Evolutionary conservation across 305 asterid species (phyloP).

Genomic region (Fraxinus sp.): DNA sequence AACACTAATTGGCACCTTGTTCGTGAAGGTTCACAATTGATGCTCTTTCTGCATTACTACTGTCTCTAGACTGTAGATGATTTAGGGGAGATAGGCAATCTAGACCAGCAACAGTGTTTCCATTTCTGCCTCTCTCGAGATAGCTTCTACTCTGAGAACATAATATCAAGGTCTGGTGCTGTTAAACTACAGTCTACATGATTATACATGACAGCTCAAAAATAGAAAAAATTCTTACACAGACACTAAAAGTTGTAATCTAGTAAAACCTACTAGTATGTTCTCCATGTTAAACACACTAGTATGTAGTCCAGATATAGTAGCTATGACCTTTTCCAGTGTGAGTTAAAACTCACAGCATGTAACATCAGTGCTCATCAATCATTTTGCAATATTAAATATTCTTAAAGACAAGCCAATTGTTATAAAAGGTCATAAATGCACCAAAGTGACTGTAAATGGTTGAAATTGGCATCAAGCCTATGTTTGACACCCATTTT

Average conservation of each 20-base stretch:
- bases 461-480: neutral
- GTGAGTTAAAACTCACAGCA: too few relatives aligned
- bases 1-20: conserved; percentile 64
- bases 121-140: conserved; percentile 57
- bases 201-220: neutral
- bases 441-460: neutral
- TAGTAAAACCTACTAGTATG: too few relatives aligned
- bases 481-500: too few relatives aligned
- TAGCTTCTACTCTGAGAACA: conserved; percentile 55
- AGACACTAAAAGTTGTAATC: neutral
- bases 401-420: neutral
- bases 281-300: too few relatives aligned
- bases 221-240: conserved; percentile 7
- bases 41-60: conserved; percentile 62
- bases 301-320: too few relatives aligned
- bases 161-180: neutral
- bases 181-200: neutral
- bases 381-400: conserved; percentile 1
- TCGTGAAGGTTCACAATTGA: conserved; percentile 88
- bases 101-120: conserved; percentile 49
- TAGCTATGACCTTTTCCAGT: too few relatives aligned
- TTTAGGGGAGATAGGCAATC: conserved; percentile 60
- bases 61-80: conserved; percentile 62
- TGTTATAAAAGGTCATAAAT: conserved; percentile 6
- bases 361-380: neutral